These are phyloP conservation scores for Cystobasidium onofrii DNA, from an alignment of 768 basidiomycete genomes.

Conservation along the genomic window DNA sequence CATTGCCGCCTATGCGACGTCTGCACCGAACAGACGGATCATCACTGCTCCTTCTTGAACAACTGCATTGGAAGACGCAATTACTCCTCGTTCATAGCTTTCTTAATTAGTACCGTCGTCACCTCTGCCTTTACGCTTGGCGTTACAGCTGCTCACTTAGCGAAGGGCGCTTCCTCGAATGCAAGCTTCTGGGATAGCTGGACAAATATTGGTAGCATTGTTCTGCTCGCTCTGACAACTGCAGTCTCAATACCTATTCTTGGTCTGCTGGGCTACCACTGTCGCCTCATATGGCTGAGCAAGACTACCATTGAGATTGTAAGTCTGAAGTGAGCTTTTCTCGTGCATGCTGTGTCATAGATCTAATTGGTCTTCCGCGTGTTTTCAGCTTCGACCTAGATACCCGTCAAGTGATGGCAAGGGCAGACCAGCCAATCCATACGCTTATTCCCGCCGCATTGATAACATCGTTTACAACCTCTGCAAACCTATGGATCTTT, in stretches of 20 bases:
- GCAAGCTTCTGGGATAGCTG: background rate
- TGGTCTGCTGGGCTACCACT: slow-evolving; percentile 37
- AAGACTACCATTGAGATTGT: slow-evolving; percentile 42
- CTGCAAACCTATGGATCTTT: slow-evolving; percentile 30
- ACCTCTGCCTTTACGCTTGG: slow-evolving; percentile 32
- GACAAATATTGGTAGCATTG: slow-evolving; percentile 34
- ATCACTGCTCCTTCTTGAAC: slow-evolving; percentile 65
- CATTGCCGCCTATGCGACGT: slow-evolving; percentile 99
- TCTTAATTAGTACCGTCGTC: slow-evolving; percentile 63
- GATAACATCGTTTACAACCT: slow-evolving; percentile 29
- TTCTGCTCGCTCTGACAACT: slow-evolving; percentile 9
- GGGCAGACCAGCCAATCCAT: slow-evolving; percentile 15
- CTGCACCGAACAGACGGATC: slow-evolving; percentile 91
- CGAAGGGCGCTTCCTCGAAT: background rate
- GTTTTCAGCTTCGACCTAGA: background rate
- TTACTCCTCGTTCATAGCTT: slow-evolving; percentile 83
- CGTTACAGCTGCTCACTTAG: slow-evolving; percentile 36
- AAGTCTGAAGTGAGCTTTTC: background rate
- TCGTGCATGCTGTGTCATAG: background rate
- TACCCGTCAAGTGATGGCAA: slow-evolving; percentile 5
- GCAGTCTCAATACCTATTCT: slow-evolving; percentile 20
- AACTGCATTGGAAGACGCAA: slow-evolving; percentile 92
- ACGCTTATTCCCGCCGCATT: background rate
- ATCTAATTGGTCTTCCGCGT: background rate
- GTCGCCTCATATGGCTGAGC: slow-evolving; percentile 33